Percentiles rank a stretch among this genome's conserved stretches.
Conservation (phyloP, 2,329 filamentous ascomycete species). For the Epichloe uncinata region DNA sequence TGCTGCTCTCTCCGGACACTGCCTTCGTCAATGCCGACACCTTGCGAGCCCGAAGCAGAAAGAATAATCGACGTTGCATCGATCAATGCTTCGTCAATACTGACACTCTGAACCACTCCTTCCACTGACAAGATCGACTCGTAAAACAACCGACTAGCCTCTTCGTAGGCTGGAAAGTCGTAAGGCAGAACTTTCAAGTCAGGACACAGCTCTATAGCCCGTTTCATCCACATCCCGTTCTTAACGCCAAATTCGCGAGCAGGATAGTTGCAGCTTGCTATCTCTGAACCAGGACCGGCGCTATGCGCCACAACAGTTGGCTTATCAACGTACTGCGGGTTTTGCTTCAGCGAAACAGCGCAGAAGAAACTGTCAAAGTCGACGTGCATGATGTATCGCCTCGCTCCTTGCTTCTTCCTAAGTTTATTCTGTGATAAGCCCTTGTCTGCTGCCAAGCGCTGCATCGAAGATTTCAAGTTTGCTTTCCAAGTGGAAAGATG, state of each 20-base stretch:
- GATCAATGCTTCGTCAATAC: conserved; percentile 86
- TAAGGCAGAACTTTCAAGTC: conserved; percentile 85
- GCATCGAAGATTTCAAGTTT: conserved; percentile 78
- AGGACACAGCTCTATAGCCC: conserved; percentile 68
- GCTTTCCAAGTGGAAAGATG: conserved; percentile 96
- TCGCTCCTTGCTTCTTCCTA: conserved; percentile 45
- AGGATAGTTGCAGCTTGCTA: conserved; percentile 93
- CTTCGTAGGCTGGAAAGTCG: conserved; percentile 89
- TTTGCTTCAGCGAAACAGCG: conserved; percentile 69
- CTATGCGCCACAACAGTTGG: conserved; percentile 86
- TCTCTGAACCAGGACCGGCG: conserved; percentile 74
- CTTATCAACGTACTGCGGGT: conserved; percentile 62
- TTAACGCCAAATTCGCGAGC: conserved; percentile 78
- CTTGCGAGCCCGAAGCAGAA: conserved; percentile 50
- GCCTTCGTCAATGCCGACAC: conserved; percentile 48
- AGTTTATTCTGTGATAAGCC: conserved; percentile 27
- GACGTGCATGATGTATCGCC: conserved; percentile 83
- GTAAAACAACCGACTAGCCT: conserved; percentile 80
- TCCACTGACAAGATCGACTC: conserved; percentile 66
- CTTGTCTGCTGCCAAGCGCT: conserved; percentile 64
- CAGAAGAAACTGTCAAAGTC: conserved; percentile 99
- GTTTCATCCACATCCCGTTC: conserved; percentile 99
- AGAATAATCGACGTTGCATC: conserved; percentile 66
- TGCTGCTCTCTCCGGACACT: conserved; percentile 67
- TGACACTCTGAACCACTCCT: conserved; percentile 86